phyloP scores from a whole-genome alignment of 345 rosid species.

The Citrus australasica region DNA sequence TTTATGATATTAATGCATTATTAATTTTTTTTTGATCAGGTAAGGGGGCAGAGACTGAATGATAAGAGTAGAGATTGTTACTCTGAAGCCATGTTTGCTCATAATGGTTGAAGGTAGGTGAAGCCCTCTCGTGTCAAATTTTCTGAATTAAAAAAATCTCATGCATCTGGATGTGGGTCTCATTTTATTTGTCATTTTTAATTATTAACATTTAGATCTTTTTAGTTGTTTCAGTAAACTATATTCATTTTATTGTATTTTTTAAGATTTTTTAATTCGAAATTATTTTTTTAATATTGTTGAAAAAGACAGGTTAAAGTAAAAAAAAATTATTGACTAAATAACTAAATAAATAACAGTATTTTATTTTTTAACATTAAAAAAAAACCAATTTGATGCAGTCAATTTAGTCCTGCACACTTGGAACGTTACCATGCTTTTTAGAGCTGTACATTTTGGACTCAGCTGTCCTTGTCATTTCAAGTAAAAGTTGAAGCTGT shows the following conservation, averaged over 20 bases:
- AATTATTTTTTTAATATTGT: background rate
- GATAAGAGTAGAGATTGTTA: conserved; percentile 40
- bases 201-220: background rate
- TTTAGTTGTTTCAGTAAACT: background rate
- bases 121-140: background rate
- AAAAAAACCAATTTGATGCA: background rate
- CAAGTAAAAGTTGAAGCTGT: background rate
- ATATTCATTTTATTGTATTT: background rate
- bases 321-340: too few relatives aligned
- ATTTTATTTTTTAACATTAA: background rate
- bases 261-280: background rate
- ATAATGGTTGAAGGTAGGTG: conserved; percentile 69
- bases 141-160: background rate
- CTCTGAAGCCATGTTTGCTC: conserved; percentile 50
- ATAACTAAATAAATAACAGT: too few relatives aligned
- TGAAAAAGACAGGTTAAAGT: background rate
- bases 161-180: background rate
- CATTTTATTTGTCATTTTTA: background rate
- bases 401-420: background rate
- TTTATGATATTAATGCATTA: background rate
- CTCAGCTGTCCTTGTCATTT: background rate
- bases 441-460: background rate
- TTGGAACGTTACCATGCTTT: background rate
- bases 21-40: background rate
- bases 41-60: conserved; percentile 13